Evolutionary conservation across 441 rosid species (phyloP).

Genomic region (Hypseocharis bilobata): DNA sequence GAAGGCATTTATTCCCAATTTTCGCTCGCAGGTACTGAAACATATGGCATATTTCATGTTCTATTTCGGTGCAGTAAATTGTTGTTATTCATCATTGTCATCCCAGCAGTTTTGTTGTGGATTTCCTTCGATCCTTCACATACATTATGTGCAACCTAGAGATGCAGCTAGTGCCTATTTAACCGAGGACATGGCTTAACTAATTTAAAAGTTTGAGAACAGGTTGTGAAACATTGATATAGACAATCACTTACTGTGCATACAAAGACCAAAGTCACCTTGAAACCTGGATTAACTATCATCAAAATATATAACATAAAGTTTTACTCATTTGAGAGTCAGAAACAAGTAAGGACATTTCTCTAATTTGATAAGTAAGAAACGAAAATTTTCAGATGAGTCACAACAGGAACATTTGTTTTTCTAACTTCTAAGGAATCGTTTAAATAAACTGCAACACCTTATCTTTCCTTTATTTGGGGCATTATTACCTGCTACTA

Average conservation of each 20-base stretch:
- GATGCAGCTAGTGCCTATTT: not conserved
- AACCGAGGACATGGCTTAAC: not conserved
- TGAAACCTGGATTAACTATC: too few relatives aligned
- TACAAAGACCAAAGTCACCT: not conserved
- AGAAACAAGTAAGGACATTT: too few relatives aligned
- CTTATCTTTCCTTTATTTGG: too few relatives aligned
- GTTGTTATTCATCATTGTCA: slow-evolving; percentile 5
- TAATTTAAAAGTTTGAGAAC: not conserved
- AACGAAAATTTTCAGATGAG: too few relatives aligned
- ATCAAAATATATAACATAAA: too few relatives aligned
- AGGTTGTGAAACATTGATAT: not conserved
- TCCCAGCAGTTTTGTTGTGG: not conserved
- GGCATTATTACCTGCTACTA: too few relatives aligned
- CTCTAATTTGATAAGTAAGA: too few relatives aligned
- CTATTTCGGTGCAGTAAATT: not conserved
- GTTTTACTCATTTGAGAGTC: too few relatives aligned
- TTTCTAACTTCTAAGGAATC: too few relatives aligned
- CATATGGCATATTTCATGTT: slow-evolving; percentile 7
- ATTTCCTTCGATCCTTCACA: not conserved
- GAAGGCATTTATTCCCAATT: slow-evolving; percentile 60
- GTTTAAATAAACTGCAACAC: too few relatives aligned
- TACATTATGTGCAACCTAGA: slow-evolving; percentile 1
- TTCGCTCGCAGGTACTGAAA: slow-evolving; percentile 69
- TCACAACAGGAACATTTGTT: too few relatives aligned
- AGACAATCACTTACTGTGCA: not conserved